Evolutionary conservation across 208 protist species (phyloP), one percentile per base, ranked within the genome.

Genomic region (Angomonas ambiguus): DNA sequence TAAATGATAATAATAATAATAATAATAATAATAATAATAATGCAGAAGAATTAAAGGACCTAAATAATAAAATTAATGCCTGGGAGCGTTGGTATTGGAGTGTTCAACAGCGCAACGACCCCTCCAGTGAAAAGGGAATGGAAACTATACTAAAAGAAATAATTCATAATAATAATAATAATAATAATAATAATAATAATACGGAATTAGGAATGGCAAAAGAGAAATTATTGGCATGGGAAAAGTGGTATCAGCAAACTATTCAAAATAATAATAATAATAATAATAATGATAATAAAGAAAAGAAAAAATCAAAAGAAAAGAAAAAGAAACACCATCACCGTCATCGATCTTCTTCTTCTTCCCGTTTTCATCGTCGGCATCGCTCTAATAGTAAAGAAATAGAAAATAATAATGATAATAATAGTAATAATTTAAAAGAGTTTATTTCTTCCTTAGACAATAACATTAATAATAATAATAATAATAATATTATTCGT

Each of bases 81-180:
- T 56, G 49, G 49, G 49, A 56, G n/a, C 5, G 27, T 16, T 56
- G 49, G 49, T 56, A 24, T 56, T 11, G 18, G 6, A 24, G n/a
- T 8, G n/a, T 30, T 11, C n/a, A 27, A 27, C 38, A 18, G 38
- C 38, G 38, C 38, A 18, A 18, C 11, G 38, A 18, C 38, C 13
- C 13, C 38, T 48, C 38, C 38, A 18, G 18, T 18, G 38, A 48
- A 48, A 18, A 48, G 18, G 38, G 38, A 48, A 11, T 18, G 18
- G 13, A 48, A 11, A 18, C 38, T 11, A 48, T n/a, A n/a, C n/a
- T n/a, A n/a, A n/a, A n/a, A n/a, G n/a, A n/a, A n/a, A n/a, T n/a
- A n/a, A n/a, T n/a, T n/a, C n/a, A 45, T 45, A 45, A 45, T 45
- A 45, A 45, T 56, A 27, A 56, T 56, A 18, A 56, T 28, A 56